A percentile compares a stretch with the other conserved stretches of the same genome.
These are phyloP conservation scores for Dendrobium huoshanense DNA, from an alignment of 106 monocot species.

Conservation along the genomic window DNA sequence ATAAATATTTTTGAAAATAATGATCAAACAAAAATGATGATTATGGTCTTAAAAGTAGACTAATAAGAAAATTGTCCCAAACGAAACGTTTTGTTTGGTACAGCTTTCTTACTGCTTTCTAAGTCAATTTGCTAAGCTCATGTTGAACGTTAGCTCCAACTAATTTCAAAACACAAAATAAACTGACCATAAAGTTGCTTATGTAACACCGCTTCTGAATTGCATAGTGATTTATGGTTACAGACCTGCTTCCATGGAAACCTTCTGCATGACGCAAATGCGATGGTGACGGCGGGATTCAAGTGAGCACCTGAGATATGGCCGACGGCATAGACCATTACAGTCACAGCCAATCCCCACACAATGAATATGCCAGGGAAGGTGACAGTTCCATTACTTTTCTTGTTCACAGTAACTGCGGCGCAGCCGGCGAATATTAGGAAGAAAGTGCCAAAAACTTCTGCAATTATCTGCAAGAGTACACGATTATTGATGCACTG, in stretches of 20 bases:
- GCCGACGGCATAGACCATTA: constrained; percentile 80
- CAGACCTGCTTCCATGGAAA: constrained; percentile 77
- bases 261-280: constrained; percentile 54
- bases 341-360: constrained; percentile 78
- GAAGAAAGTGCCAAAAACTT: constrained; percentile 75
- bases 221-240: not conserved
- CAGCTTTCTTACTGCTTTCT: too few relatives aligned
- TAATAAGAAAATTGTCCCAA: too few relatives aligned
- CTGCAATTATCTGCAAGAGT: constrained; percentile 53
- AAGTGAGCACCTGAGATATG: constrained; percentile 94
- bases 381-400: constrained; percentile 39
- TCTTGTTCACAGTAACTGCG: constrained; percentile 52
- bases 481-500: not conserved
- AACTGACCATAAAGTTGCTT: too few relatives aligned
- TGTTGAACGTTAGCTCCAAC: too few relatives aligned
- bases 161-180: too few relatives aligned
- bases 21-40: too few relatives aligned
- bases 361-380: constrained; percentile 66
- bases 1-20: too few relatives aligned
- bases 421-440: constrained; percentile 74
- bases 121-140: too few relatives aligned
- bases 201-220: too few relatives aligned
- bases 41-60: too few relatives aligned
- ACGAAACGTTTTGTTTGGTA: too few relatives aligned
- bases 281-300: constrained; percentile 82